These are phyloP conservation scores for Fusarium foetens DNA, from an alignment of 2,329 filamentous ascomycete genomes.

Conservation along the genomic window DNA sequence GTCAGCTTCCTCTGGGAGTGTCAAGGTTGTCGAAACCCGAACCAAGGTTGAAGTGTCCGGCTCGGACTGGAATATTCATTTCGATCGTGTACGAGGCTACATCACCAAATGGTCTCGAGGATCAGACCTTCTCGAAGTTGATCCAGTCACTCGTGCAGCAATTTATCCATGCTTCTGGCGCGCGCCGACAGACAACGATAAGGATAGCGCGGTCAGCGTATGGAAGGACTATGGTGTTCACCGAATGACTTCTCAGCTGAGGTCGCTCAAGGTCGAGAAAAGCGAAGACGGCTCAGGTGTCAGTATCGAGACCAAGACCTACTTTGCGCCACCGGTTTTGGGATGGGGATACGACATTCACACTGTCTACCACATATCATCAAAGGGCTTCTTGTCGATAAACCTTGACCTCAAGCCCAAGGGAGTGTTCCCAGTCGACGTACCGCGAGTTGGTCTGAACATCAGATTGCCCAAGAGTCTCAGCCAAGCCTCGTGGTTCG, in stretches of 20 bases:
- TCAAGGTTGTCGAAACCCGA: background rate
- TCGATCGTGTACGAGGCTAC: conserved; percentile 9
- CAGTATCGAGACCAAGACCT: background rate
- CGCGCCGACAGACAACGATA: conserved; percentile 8
- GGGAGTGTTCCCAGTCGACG: background rate
- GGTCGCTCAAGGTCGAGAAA: background rate
- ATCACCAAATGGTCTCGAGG: conserved; percentile 1
- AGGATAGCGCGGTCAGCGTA: background rate
- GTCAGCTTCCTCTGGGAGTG: rapidly evolving
- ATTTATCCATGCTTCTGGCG: conserved; percentile 23
- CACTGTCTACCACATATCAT: background rate
- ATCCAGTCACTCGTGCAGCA: background rate
- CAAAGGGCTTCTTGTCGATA: background rate
- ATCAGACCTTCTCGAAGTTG: background rate
- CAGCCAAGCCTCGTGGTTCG: background rate
- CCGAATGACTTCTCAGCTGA: conserved; percentile 9
- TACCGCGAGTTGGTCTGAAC: conserved; percentile 2
- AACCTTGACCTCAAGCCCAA: background rate
- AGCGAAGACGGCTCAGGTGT: background rate
- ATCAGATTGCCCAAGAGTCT: background rate
- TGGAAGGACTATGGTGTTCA: conserved; percentile 19
- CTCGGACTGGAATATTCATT: background rate
- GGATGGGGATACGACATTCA: conserved; percentile 13
- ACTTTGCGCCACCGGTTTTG: conserved; percentile 7
- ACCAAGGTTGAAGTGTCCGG: background rate